Evolutionary conservation across 2,329 filamentous ascomycete genomes (phyloP), one percentile per base, ranked within the genome.

Genomic region (Neospermospora avenae): DNA sequence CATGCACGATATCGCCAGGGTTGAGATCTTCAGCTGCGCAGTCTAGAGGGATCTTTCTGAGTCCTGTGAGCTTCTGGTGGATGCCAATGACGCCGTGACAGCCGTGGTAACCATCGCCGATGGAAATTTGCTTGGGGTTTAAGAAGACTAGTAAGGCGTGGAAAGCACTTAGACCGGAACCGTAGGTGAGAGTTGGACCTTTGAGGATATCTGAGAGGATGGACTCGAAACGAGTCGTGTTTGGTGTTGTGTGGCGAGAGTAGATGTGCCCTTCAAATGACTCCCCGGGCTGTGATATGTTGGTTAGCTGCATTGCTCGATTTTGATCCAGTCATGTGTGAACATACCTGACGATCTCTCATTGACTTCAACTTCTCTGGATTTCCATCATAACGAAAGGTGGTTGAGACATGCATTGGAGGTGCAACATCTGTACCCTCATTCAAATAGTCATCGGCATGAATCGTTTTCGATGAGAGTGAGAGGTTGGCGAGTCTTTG

Each of bases 21-120:
- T 85, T 81, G 2, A 98, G 80, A 35, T 86, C 82, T 42, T 84
- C 82, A 14, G 82, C 78, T 8, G 85, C 78, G 70, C 85, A 90
- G 69, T 88, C 83, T 14, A 98, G 81, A 22, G 86, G 81, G 2
- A 97, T 80, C 66, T 88, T 82, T 72, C 87, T 76, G 25, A 96
- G 83, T 0, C 89, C 88, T 25, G 87, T 91, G 53, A 97, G 84
- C 64, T 91, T 90, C 61, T 82, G 76, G 66, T 96, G 81, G 57
- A 98, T 77, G 34, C 76, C 76, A 68, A 97, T 83, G 31, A 96
- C 90, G 63, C 90, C 91, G 74, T 96, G 91, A 75, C 91, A 96
- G 68, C 95, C 95, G 77, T 98, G 95, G 77, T 98, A 99, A 44
- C 92, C 93, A 16, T 82, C 86, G 39, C 87, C 87, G 65, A 98